Percentiles rank a stretch among this genome's conserved stretches.
These are phyloP conservation scores for Quercus lobata DNA, from an alignment of 331 rosid genomes.

Conservation along the genomic window DNA sequence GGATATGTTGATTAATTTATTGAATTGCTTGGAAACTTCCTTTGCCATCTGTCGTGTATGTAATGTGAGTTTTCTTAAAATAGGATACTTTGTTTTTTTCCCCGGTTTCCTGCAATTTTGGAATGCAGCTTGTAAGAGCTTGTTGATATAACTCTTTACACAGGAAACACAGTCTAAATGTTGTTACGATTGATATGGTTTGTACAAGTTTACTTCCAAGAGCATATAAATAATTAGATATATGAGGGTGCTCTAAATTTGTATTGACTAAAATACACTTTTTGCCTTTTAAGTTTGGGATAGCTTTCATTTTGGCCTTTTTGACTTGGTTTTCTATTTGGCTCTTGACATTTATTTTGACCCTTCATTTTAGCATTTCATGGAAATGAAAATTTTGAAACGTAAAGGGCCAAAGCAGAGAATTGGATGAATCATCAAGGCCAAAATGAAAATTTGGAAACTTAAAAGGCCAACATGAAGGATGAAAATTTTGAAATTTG, in stretches of 20 bases:
- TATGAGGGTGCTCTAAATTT: background rate
- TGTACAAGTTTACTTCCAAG: background rate
- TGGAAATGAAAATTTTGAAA: too few relatives aligned
- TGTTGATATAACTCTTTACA: constrained; percentile 5
- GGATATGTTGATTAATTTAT: constrained; percentile 60
- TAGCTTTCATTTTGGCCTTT: too few relatives aligned
- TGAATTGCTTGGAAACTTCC: constrained; percentile 60
- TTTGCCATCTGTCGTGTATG: constrained; percentile 67
- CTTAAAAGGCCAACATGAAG: too few relatives aligned
- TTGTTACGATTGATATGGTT: constrained; percentile 9
- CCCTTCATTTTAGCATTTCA: too few relatives aligned
- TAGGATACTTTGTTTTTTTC: background rate
- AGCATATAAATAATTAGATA: background rate
- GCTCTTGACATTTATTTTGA: too few relatives aligned
- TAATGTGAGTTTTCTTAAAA: constrained; percentile 57
- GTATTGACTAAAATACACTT: too few relatives aligned
- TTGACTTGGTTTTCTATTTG: too few relatives aligned
- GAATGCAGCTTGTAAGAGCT: background rate
- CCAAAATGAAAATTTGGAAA: too few relatives aligned
- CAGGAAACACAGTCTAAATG: background rate
- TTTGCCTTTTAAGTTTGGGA: too few relatives aligned
- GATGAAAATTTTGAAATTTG: too few relatives aligned
- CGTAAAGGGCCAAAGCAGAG: too few relatives aligned
- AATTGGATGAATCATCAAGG: too few relatives aligned
- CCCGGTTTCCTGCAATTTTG: background rate